Conservation (phyloP, 2,329 filamentous ascomycete genomes). For the Pseudogymnoascus verrucosus region DNA sequence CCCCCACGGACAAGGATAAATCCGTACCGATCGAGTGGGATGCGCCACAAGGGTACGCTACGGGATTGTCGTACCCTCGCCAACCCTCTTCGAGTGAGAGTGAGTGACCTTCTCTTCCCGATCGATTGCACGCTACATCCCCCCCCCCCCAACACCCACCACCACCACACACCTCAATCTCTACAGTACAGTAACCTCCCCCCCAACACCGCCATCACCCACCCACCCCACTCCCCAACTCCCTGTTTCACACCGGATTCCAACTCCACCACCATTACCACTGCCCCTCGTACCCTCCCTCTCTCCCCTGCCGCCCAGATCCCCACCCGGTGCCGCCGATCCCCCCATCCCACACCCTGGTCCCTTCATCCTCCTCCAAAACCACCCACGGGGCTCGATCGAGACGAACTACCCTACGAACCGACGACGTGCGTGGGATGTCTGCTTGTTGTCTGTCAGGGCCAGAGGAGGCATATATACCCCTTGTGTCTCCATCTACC, state of each 20-base stretch:
- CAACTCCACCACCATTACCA: not conserved
- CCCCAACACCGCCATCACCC: not conserved
- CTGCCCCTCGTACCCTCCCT: too few species aligned
- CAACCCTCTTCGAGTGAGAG: too few species aligned
- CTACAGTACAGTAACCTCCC: not conserved
- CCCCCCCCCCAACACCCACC: too few species aligned
- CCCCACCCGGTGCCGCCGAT: too few species aligned
- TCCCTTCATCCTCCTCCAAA: slow-evolving; percentile 16
- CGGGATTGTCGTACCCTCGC: too few species aligned
- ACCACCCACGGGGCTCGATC: not conserved
- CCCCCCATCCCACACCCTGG: slow-evolving; percentile 11
- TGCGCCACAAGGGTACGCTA: too few species aligned
- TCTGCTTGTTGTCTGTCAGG: too few species aligned
- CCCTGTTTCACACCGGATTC: not conserved
- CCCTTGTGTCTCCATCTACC: not conserved
- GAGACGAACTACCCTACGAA: not conserved
- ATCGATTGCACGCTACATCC: too few species aligned
- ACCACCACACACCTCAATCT: not conserved
- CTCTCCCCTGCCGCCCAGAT: not conserved
- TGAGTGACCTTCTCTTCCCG: too few species aligned
- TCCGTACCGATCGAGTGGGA: too few species aligned
- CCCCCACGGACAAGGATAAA: too few species aligned
- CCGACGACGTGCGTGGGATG: not conserved
- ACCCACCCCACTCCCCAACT: not conserved
- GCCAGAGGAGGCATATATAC: not conserved